Base-by-base conservation (phyloP, 2,329 filamentous ascomycete genomes). In the Shiraia bambusicola region DNA sequence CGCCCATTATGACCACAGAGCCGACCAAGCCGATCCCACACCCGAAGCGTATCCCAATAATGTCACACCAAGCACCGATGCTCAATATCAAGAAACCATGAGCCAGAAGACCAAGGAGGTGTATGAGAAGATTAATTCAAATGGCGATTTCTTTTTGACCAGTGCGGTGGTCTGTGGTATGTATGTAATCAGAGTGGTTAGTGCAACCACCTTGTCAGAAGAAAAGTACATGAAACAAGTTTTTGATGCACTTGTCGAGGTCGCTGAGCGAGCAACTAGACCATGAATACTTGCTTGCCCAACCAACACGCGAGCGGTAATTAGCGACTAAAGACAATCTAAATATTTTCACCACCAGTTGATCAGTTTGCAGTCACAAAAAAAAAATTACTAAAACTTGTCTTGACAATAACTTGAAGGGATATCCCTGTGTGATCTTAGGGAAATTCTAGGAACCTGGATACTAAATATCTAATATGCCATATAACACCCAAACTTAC, bases 141-240 rank as follows among this genome's bases (percentile, higher is more conserved):
- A 79, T 6, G 88, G 88, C 1, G 82, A 88, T 66, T 86, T 95
- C 41, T 96, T 88, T 69, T 72, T 96, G 16, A 96, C 90, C 0
- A 85, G 83, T 29, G 86, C 84, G 1, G 79, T 89, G 4, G 76
- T 95, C 10, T 81, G 80, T 7, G 86, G 82, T 1, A 75, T 82
- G 14, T 88, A 88, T 66, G 84, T 86, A 2, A 94, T 97, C 47
- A 77, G 92, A 0, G 81, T 96, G 27, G 85, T 92, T 15, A 89
- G 87, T 42, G 84, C 80, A 1, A 87, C 86, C 55, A 73, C 79
- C 16, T 73, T 80, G 28, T 81, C 84, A 0, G 83, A 92, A 65
- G 84, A 88, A 69, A 79, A 80, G 60, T 86, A 88, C 66, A 70
- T 96, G 3, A 74, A 81, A 47, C 76, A 76, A 47, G 82, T 90